Evolutionary conservation across 2,329 filamentous ascomycete species (phyloP).

Genomic region (Shiraia sp.): DNA sequence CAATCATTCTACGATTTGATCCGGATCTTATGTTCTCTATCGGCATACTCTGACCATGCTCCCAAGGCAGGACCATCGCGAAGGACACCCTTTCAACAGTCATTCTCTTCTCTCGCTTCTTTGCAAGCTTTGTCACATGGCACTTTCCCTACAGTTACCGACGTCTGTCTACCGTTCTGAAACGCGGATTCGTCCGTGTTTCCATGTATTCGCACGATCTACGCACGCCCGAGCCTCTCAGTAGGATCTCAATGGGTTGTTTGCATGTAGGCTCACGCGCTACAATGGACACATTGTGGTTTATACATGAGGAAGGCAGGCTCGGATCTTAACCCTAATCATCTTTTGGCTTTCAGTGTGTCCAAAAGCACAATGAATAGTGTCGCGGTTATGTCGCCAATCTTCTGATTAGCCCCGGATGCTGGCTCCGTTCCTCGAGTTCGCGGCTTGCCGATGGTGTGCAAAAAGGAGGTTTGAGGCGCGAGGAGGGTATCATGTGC

Average conservation of each 20-base stretch:
- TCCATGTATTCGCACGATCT: slow-evolving; percentile 40
- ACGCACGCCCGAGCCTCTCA: slow-evolving; percentile 65
- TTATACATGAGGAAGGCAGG: slow-evolving; percentile 61
- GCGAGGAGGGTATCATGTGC: slow-evolving; percentile 69
- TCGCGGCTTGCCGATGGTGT: slow-evolving; percentile 21
- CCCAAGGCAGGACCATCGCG: slow-evolving; percentile 25
- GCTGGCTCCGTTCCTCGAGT: slow-evolving; percentile 21
- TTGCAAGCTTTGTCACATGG: slow-evolving; percentile 57
- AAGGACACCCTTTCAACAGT: slow-evolving; percentile 23
- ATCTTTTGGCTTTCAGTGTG: slow-evolving; percentile 65
- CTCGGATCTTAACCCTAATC: slow-evolving; percentile 98
- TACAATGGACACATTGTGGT: slow-evolving; percentile 38
- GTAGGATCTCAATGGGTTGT: slow-evolving; percentile 58
- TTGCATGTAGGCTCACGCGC: slow-evolving; percentile 39
- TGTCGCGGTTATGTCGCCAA: slow-evolving; percentile 64
- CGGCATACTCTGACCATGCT: slow-evolving; percentile 34
- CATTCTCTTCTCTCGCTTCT: slow-evolving; percentile 39
- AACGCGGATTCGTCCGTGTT: slow-evolving; percentile 57
- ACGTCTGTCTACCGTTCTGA: slow-evolving; percentile 66
- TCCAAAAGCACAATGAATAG: slow-evolving; percentile 49
- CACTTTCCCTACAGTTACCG: slow-evolving; percentile 82
- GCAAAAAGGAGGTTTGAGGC: slow-evolving; percentile 51
- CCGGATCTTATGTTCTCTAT: slow-evolving; percentile 6
- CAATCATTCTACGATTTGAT: slow-evolving; percentile 13
- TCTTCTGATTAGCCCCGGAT: slow-evolving; percentile 62